Conservation (phyloP, 2,329 filamentous ascomycete species). For the Phialophora verrucosa region DNA sequence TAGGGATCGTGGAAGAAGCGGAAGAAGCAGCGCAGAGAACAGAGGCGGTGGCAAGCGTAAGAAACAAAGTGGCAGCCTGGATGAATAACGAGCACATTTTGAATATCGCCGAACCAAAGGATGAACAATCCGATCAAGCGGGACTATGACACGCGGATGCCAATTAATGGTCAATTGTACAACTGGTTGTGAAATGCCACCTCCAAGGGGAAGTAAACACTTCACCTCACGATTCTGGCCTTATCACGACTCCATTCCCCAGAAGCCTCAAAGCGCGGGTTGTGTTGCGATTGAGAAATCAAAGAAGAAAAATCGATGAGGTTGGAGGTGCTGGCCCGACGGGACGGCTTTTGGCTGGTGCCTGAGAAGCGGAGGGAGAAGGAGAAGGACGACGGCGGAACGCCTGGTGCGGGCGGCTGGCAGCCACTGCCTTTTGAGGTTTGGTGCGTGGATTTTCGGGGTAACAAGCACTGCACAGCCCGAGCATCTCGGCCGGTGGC, state of each 20-base stretch:
- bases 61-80: slow-evolving; percentile 32
- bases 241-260: slow-evolving; percentile 27
- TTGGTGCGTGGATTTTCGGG: slow-evolving; percentile 6
- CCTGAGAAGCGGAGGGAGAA: slow-evolving; percentile 17
- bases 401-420: slow-evolving; percentile 2
- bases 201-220: slow-evolving; percentile 19
- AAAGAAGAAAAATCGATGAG: slow-evolving; percentile 1
- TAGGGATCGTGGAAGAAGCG: slow-evolving; percentile 14
- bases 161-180: slow-evolving; percentile 14
- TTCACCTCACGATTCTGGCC: slow-evolving; percentile 16
- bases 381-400: slow-evolving; percentile 5
- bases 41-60: slow-evolving; percentile 27
- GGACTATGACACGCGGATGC: slow-evolving; percentile 6
- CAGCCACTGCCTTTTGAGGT: slow-evolving; percentile 16
- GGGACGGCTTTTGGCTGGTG: slow-evolving; percentile 28
- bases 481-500: slow-evolving; percentile 13
- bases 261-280: slow-evolving; percentile 20
- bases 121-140: slow-evolving; percentile 9
- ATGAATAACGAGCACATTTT: slow-evolving; percentile 29
- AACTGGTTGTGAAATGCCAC: slow-evolving; percentile 18
- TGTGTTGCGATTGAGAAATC: slow-evolving; percentile 4
- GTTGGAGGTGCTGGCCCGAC: slow-evolving; percentile 5
- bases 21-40: slow-evolving; percentile 25
- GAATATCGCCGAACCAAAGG: slow-evolving; percentile 11
- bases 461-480: slow-evolving; percentile 12